Percentiles rank a stretch among this genome's conserved stretches.
Evolutionary conservation across 805 yeast genomes (phyloP).

Genomic region (Saccharomycopsis oosterbeekiorum): DNA sequence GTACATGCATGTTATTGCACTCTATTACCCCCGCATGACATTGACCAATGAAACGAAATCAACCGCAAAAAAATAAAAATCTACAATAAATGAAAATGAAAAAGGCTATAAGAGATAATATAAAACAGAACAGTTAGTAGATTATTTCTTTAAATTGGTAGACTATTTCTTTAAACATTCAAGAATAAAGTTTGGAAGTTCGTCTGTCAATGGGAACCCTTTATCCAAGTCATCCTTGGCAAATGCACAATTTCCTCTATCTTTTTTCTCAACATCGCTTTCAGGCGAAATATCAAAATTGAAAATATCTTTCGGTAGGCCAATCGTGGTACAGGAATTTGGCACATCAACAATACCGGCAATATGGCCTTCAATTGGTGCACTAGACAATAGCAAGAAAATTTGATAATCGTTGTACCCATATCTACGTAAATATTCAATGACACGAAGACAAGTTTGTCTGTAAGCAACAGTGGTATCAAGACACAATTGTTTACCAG

Average conservation of each 20-base stretch:
- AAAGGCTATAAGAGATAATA: neutral
- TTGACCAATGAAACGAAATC: too few species aligned
- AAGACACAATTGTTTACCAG: slow-evolving; percentile 35
- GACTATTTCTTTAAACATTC: slow-evolving; percentile 2
- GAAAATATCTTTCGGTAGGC: slow-evolving; percentile 42
- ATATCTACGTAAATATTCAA: slow-evolving; percentile 39
- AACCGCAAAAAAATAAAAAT: too few species aligned
- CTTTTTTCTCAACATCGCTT: slow-evolving; percentile 23
- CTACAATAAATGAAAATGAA: too few species aligned
- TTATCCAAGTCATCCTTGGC: slow-evolving; percentile 18
- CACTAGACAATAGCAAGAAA: slow-evolving; percentile 34
- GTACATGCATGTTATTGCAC: too few species aligned
- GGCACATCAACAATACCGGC: slow-evolving; percentile 46
- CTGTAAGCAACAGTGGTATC: slow-evolving; percentile 42
- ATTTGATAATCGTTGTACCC: slow-evolving; percentile 45
- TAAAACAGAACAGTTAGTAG: neutral
- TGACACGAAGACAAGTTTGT: slow-evolving; percentile 39
- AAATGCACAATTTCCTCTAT: slow-evolving; percentile 34
- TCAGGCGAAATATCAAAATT: slow-evolving; percentile 39
- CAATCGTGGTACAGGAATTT: slow-evolving; percentile 42
- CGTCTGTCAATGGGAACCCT: slow-evolving; percentile 19
- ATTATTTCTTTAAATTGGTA: neutral
- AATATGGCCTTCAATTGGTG: slow-evolving; percentile 43
- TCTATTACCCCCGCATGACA: too few species aligned
- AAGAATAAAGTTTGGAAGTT: slow-evolving; percentile 18